Base-by-base conservation (phyloP, 805 yeast genomes). In the Metschnikowia lochheadii region DNA sequence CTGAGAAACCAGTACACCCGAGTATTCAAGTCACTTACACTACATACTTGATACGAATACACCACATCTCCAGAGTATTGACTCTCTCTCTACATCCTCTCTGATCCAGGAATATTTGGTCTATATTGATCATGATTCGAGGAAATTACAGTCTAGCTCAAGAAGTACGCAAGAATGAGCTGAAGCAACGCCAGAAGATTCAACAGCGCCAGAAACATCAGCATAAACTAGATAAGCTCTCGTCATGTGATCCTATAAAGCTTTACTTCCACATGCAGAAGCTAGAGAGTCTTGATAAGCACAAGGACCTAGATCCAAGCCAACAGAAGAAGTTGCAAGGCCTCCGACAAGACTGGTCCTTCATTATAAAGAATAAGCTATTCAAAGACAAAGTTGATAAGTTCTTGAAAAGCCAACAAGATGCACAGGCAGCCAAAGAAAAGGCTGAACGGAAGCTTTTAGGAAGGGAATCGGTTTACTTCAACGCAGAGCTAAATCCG, bases 401-500 rank as follows among this genome's bases (percentile, higher is more conserved):
- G 1, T 64, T 70, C 43, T 48, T 70, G 26, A 62, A 51, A 40
- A 52, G 53, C 44, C 32, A 57, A 23, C 60, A 64, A 44, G 40
- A 48, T 37, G 57, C 61, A 33, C 56, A 60, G 39, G 48, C 49
- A 32, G 53, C 58, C 33, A 52, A 56, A 39, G 50, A 51, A 32
- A 50, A 48, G 38, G 60, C 49, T 42, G 53, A 49, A n/a, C 57
- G 51, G 53, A 70, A 60, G 46, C 64, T 69, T 7, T 65, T 79
- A 57, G 84, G 83, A 1, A 59, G 56, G 29, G 65, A 72, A 36
- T 82, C 87, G 6, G 69, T 82, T 1, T 84, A 78, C 60, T 83
- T 80, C 63, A 85, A 84, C 56, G 82, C 84, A 4, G 87, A 84
- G 53, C 75, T 85, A 69, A 84, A 84, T 52, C 83, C 85, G 2